Evolutionary conservation across 169 alveolate genomes (phyloP), one percentile per base, ranked within the genome.

Genomic region (Theileria annulata): DNA sequence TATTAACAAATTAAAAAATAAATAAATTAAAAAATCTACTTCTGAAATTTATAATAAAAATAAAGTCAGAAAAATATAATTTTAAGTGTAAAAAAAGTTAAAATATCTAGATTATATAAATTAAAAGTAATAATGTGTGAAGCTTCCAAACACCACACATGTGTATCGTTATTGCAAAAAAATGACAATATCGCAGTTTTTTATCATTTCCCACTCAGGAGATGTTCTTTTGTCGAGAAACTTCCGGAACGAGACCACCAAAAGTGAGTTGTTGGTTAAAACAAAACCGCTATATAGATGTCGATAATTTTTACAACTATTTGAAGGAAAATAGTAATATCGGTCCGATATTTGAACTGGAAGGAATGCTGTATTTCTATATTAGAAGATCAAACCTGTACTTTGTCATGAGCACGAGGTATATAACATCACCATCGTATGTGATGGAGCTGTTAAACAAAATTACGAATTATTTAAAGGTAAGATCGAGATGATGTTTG

Each of bases 361-460:
- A 93, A 49, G 98, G 98, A 19, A 92, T 94, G 54, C 88, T 94
- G 70, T 97, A 93, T 85, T 85, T 94, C 28, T 92, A 93, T 77
- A 80, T 93, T 17, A 92, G 94, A 74, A 92, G 96, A 54, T 86
- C 87, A 42, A 95, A 95, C 25, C 90, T 95, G 71, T 94, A 83
- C 76, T 95, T 97, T 48, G 98, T 97, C 19, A 94, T 93, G 6
- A 96, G 99, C 27, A 94, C 99, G 37, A 75, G 92, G 63, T 94
- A 89, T 71, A 95, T 95, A 75, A 83, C 94, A 67, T 92, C 98
- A 1, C 99, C 99, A 15, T 88, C 98, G 70, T 95, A 92, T 62
- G 95, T 94, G 42, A 71, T 96, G 58, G 99, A 96, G 77, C 83
- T 96, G 33, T 82, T 96, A 28, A 86, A 88, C 75, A 80, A 97